Evolutionary conservation across 2,329 filamentous ascomycete species (phyloP).

Genomic region (Aspergillus calidoustus): DNA sequence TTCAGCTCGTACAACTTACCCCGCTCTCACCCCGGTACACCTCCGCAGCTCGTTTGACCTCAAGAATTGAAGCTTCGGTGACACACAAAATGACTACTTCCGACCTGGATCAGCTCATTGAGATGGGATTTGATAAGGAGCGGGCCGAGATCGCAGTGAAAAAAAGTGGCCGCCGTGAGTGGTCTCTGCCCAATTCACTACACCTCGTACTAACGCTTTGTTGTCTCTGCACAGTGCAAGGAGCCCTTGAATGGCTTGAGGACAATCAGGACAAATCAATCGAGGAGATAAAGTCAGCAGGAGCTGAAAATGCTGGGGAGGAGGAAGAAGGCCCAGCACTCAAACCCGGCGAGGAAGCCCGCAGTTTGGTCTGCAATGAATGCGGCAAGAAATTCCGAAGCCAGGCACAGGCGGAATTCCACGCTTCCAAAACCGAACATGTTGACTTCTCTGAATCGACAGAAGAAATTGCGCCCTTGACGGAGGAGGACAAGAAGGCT

Average conservation of each 20-base stretch:
- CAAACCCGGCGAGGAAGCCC: conserved; percentile 71
- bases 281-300: conserved; percentile 72
- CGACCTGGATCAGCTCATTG: conserved; percentile 65
- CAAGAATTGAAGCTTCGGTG: background rate
- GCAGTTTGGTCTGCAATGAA: conserved; percentile 89
- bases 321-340: conserved; percentile 67
- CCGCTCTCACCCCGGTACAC: background rate
- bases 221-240: conserved; percentile 65
- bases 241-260: conserved; percentile 93
- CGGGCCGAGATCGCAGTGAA: conserved; percentile 83
- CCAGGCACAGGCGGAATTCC: conserved; percentile 81
- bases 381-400: conserved; percentile 90
- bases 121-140: conserved; percentile 80
- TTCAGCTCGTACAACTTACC: background rate
- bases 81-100: conserved; percentile 45
- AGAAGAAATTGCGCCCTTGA: conserved; percentile 87
- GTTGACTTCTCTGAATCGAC: conserved; percentile 91
- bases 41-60: background rate
- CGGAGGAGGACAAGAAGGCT: conserved; percentile 87
- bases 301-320: conserved; percentile 56
- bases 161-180: conserved; percentile 77
- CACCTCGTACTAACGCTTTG: conserved; percentile 20
- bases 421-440: conserved; percentile 90
- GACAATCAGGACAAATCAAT: conserved; percentile 85
- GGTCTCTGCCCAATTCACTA: background rate